These are phyloP conservation scores for Ceratopteris richardii DNA, from an alignment of 75 land plant species.

Conservation along the genomic window DNA sequence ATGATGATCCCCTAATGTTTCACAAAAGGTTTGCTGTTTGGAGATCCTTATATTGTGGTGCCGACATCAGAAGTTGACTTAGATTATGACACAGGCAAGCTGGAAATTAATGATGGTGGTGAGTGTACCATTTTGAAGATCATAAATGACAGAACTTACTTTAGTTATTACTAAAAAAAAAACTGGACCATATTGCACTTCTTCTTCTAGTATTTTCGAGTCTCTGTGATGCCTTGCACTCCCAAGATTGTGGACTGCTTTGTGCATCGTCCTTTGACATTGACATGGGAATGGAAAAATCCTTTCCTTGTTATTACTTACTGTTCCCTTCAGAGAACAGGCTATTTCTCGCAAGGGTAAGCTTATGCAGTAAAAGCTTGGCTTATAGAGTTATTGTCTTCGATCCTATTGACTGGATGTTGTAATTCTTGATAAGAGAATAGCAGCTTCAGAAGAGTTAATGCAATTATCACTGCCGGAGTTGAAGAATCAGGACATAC, in stretches of 20 bases:
- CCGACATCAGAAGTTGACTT: conserved; percentile 40
- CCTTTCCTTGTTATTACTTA: conserved; percentile 56
- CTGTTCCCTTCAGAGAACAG: conserved; percentile 56
- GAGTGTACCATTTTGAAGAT: conserved; percentile 11
- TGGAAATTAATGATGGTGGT: conserved; percentile 51
- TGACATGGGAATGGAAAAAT: conserved; percentile 26
- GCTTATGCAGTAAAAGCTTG: neutral
- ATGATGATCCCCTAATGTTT: neutral
- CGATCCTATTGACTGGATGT: too few relatives aligned
- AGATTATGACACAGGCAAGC: conserved; percentile 32
- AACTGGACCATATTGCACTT: neutral
- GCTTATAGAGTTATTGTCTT: too few relatives aligned
- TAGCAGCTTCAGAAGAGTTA: conserved; percentile 65
- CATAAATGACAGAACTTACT: too few relatives aligned
- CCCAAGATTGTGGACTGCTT: conserved; percentile 51
- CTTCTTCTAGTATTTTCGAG: conserved; percentile 52
- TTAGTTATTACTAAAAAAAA: too few relatives aligned
- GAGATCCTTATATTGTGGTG: conserved; percentile 42
- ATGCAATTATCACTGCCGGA: conserved; percentile 27
- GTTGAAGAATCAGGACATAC: conserved; percentile 6
- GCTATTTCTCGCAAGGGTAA: conserved; percentile 57
- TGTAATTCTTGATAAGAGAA: too few relatives aligned
- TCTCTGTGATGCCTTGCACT: conserved; percentile 40
- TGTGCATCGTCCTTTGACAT: conserved; percentile 53
- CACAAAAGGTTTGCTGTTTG: conserved; percentile 41